Percentiles rank a stretch among this genome's conserved stretches.
Evolutionary conservation across 148 eudicot genomes (phyloP).

Genomic region (Fallopia convolvulus): DNA sequence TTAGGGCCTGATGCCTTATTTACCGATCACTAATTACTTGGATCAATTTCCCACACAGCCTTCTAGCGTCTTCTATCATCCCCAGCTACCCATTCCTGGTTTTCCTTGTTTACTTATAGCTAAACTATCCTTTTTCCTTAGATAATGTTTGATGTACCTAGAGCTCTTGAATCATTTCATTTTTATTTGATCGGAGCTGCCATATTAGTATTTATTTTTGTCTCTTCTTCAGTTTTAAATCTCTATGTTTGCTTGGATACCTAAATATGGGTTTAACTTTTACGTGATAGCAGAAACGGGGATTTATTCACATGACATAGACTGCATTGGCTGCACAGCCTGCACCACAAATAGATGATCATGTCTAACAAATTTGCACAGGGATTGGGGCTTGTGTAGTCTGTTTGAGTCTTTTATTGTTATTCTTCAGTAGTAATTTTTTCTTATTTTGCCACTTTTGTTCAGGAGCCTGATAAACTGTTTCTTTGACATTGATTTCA

Average conservation of each 20-base stretch:
- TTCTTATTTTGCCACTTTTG: neutral
- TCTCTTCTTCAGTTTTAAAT: neutral
- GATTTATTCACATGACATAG: neutral
- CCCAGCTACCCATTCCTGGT: neutral
- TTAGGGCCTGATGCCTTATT: neutral
- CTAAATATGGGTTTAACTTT: neutral
- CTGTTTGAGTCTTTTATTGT: neutral
- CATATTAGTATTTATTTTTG: neutral
- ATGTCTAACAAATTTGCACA: neutral
- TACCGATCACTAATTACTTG: neutral
- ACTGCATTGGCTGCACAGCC: neutral
- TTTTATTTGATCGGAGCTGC: neutral
- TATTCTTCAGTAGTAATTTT: neutral
- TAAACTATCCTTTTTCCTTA: neutral
- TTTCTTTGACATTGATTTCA: constrained; percentile 20
- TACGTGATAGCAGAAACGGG: neutral
- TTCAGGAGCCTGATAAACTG: neutral
- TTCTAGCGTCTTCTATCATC: neutral
- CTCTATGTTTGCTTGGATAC: neutral
- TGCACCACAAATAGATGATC: neutral
- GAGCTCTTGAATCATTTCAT: neutral
- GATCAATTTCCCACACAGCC: neutral
- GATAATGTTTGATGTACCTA: neutral
- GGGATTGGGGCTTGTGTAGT: neutral
- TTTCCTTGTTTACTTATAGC: neutral